Conservation (phyloP, 169 alveolate species). For the Cytauxzoon felis region DNA sequence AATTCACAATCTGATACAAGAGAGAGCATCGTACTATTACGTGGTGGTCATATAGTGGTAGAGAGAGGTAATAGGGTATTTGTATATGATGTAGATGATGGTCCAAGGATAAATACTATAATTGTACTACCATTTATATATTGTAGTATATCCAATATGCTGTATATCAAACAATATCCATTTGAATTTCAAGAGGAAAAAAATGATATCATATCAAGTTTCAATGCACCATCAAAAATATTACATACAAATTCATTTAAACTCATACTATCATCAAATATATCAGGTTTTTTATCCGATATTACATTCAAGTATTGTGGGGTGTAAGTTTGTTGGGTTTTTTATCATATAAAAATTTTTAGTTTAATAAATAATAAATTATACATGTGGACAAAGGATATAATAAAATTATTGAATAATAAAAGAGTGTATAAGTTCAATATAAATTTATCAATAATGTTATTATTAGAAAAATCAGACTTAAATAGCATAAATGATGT, state of each 20-base stretch:
- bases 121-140: slow-evolving; percentile 7
- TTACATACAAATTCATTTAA: background rate
- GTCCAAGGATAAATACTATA: slow-evolving; percentile 11
- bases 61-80: slow-evolving; percentile 43
- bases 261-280: slow-evolving; percentile 41
- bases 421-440: background rate
- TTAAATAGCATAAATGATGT: slow-evolving; percentile 18
- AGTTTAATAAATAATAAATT: too few relatives aligned
- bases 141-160: slow-evolving; percentile 1
- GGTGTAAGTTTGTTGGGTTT: too few relatives aligned
- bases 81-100: slow-evolving; percentile 6
- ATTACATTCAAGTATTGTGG: slow-evolving; percentile 44
- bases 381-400: slow-evolving; percentile 12
- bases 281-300: slow-evolving; percentile 38
- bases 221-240: background rate
- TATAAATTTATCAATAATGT: background rate
- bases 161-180: slow-evolving; percentile 30
- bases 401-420: slow-evolving; percentile 15
- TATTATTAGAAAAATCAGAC: slow-evolving; percentile 38
- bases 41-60: slow-evolving; percentile 22
- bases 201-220: background rate
- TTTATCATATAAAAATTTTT: too few relatives aligned
- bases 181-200: slow-evolving; percentile 28
- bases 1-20: too few relatives aligned
- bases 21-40: too few relatives aligned